phyloP scores from a whole-genome alignment of 495 filamentous ascomycete genomes.

The Aspergillus avenaceus region DNA sequence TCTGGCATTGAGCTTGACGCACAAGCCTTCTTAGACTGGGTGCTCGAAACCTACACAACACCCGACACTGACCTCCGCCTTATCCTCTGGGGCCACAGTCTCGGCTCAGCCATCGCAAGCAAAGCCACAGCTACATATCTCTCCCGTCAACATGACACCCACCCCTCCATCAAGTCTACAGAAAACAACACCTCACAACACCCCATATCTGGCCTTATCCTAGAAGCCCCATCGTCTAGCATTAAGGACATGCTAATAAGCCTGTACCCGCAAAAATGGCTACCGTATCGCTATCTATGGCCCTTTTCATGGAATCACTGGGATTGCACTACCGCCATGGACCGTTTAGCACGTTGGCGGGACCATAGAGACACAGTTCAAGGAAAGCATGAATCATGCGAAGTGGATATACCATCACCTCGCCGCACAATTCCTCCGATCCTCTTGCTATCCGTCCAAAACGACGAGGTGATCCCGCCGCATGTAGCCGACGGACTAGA shows the following conservation, averaged over 20 bases:
- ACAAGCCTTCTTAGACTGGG: constrained; percentile 55
- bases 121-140: constrained; percentile 49
- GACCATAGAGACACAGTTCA: background rate
- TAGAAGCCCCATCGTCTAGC: constrained; percentile 75
- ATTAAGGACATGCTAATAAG: constrained; percentile 68
- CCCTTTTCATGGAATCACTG: constrained; percentile 53
- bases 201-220: constrained; percentile 54
- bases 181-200: too few species aligned
- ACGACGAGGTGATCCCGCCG: constrained; percentile 65
- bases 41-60: constrained; percentile 30
- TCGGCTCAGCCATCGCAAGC: constrained; percentile 57
- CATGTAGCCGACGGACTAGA: constrained; percentile 51
- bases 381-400: too few species aligned
- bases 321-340: constrained; percentile 38
- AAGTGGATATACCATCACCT: background rate
- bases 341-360: constrained; percentile 27
- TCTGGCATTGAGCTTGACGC: constrained; percentile 62
- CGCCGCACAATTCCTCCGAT: constrained; percentile 30
- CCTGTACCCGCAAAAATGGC: constrained; percentile 78
- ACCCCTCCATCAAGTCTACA: too few species aligned
- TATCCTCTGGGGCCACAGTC: constrained; percentile 77
- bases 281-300: constrained; percentile 65
- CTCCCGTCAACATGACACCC: constrained; percentile 13
- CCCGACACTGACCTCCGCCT: constrained; percentile 38
- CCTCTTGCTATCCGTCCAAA: constrained; percentile 57